phyloP scores from a whole-genome alignment of 2,329 filamentous ascomycete genomes.

The Niveomyces coronatus region DNA sequence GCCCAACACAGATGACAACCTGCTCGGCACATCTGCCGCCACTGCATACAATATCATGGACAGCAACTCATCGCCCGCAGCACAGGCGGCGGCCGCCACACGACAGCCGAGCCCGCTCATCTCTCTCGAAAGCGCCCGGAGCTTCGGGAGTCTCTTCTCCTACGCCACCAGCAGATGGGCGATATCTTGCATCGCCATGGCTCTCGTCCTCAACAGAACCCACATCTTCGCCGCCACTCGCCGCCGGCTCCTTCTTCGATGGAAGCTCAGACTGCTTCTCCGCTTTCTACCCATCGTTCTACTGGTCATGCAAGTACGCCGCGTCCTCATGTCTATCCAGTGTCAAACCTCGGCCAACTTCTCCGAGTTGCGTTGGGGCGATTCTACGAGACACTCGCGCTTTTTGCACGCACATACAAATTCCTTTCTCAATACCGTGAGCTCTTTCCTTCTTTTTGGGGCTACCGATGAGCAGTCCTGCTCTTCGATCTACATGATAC shows the following conservation, averaged over 20 bases:
- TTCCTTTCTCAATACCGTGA: slow-evolving; percentile 60
- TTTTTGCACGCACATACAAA: slow-evolving; percentile 63
- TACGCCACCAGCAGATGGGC: slow-evolving; percentile 93
- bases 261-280: slow-evolving; percentile 59
- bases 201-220: slow-evolving; percentile 80
- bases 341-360: slow-evolving; percentile 81
- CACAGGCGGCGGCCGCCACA: background rate
- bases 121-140: slow-evolving; percentile 51
- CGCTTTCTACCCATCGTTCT: slow-evolving; percentile 62
- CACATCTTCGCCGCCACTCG: slow-evolving; percentile 88
- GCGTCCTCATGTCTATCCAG: slow-evolving; percentile 72
- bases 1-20: slow-evolving; percentile 23
- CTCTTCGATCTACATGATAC: slow-evolving; percentile 58
- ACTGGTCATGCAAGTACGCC: slow-evolving; percentile 56
- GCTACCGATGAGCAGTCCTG: slow-evolving; percentile 68
- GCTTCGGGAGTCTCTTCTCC: slow-evolving; percentile 75
- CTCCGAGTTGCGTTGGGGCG: slow-evolving; percentile 57
- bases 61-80: background rate
- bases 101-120: slow-evolving; percentile 30
- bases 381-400: slow-evolving; percentile 51
- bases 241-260: slow-evolving; percentile 64
- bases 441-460: slow-evolving; percentile 62
- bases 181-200: slow-evolving; percentile 74
- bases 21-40: slow-evolving; percentile 15
- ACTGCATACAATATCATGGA: slow-evolving; percentile 23